phyloP scores from a whole-genome alignment of 441 rosid genomes.

The Gossypium gossypioides region DNA sequence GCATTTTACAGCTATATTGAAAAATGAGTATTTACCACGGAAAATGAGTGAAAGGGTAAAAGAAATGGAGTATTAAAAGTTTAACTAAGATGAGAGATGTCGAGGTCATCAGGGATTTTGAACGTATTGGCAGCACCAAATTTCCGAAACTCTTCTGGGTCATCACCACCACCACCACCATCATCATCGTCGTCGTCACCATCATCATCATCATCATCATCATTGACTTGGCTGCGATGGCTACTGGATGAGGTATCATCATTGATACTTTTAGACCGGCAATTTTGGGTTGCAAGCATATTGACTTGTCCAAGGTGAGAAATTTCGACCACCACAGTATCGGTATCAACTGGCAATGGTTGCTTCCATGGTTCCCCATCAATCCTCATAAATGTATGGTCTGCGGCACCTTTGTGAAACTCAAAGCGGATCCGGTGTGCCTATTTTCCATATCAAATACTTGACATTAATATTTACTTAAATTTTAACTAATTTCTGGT shows the following conservation, averaged over 20 bases:
- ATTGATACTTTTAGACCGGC: constrained; percentile 50
- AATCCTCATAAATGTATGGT: constrained; percentile 82
- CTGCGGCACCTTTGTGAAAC: constrained; percentile 65
- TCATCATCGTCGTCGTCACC: constrained; percentile 20
- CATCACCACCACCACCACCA: constrained; percentile 31
- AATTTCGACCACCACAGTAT: constrained; percentile 76
- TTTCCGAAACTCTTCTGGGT: constrained; percentile 47
- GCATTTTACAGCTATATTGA: too few species aligned
- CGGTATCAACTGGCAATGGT: constrained; percentile 63
- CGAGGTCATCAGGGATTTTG: constrained; percentile 65
- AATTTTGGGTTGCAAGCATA: constrained; percentile 68
- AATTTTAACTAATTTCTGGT: neutral
- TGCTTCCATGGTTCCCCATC: constrained; percentile 99
- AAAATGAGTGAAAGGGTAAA: neutral
- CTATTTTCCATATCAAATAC: constrained; percentile 21
- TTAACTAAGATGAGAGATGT: constrained; percentile 55
- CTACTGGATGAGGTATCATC: constrained; percentile 37
- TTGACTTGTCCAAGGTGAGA: constrained; percentile 79
- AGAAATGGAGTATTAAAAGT: neutral
- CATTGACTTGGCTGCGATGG: constrained; percentile 25
- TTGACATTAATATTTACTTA: too few species aligned
- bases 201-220: constrained; percentile 24
- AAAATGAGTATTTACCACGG: neutral
- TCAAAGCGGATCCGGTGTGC: constrained; percentile 74
- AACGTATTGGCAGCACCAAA: constrained; percentile 89